These are phyloP conservation scores for Ustulina deusta DNA, from an alignment of 2,329 filamentous ascomycete species.

Conservation along the genomic window DNA sequence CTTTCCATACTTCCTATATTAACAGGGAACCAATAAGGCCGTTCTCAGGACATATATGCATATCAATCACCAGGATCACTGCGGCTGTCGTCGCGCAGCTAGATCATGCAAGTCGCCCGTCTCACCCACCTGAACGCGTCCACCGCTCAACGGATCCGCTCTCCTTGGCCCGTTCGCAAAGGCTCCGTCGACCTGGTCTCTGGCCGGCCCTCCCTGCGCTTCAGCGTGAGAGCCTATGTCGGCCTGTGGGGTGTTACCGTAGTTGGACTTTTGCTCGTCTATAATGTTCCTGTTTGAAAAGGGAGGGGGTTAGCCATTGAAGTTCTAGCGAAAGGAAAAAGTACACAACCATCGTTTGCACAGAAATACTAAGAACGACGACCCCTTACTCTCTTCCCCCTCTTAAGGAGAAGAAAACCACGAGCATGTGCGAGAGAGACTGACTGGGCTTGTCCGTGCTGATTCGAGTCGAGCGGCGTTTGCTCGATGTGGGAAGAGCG, in stretches of 20 bases:
- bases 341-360: not conserved
- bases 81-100: slow-evolving; percentile 46
- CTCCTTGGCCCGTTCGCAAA: slow-evolving; percentile 48
- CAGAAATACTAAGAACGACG: not conserved
- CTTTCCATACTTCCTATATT: not conserved
- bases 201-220: slow-evolving; percentile 43
- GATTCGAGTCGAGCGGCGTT: slow-evolving; percentile 40
- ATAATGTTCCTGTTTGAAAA: slow-evolving; percentile 41
- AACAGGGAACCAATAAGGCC: too few relatives aligned
- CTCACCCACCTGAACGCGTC: slow-evolving; percentile 50
- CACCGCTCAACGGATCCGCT: slow-evolving; percentile 46
- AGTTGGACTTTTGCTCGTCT: slow-evolving; percentile 42
- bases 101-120: slow-evolving; percentile 51
- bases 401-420: not conserved
- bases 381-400: not conserved
- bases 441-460: slow-evolving; percentile 43
- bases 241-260: slow-evolving; percentile 37
- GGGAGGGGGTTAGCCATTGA: slow-evolving; percentile 11
- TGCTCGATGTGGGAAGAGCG: slow-evolving; percentile 42
- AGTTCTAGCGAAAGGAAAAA: not conserved
- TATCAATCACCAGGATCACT: not conserved
- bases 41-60: not conserved
- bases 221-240: slow-evolving; percentile 42
- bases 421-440: slow-evolving; percentile 11
- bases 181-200: slow-evolving; percentile 50